A percentile compares a stretch with the other conserved stretches of the same genome.
These are phyloP conservation scores for Geosmithia flava DNA, from an alignment of 2,329 filamentous ascomycete genomes.

Conservation along the genomic window DNA sequence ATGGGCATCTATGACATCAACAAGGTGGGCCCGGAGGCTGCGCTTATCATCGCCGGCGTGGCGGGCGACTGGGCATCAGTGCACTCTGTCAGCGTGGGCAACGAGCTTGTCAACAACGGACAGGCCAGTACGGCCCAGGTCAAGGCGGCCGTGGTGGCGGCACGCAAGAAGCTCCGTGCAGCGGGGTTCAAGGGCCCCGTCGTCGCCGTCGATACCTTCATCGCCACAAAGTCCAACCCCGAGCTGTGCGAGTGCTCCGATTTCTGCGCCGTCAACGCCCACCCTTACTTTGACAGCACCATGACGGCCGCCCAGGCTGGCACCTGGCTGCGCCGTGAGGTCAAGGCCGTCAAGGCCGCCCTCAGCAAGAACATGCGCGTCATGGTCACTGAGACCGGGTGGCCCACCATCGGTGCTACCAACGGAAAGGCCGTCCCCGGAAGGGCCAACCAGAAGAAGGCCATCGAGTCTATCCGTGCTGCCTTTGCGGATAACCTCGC, in stretches of 20 bases:
- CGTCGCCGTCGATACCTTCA: slow-evolving; percentile 71
- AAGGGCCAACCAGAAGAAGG: slow-evolving; percentile 49
- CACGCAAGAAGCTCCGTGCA: slow-evolving; percentile 41
- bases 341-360: slow-evolving; percentile 26
- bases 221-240: slow-evolving; percentile 52
- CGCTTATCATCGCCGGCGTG: slow-evolving; percentile 46
- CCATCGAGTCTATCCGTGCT: slow-evolving; percentile 51
- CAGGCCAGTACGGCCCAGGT: slow-evolving; percentile 39
- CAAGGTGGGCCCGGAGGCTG: slow-evolving; percentile 42
- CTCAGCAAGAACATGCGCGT: slow-evolving; percentile 42
- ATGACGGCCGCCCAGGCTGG: slow-evolving; percentile 50
- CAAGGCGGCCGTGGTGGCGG: slow-evolving; percentile 41
- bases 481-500: slow-evolving; percentile 37
- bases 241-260: slow-evolving; percentile 62
- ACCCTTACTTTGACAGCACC: slow-evolving; percentile 69
- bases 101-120: slow-evolving; percentile 64
- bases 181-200: slow-evolving; percentile 62
- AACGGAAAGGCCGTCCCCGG: slow-evolving; percentile 62
- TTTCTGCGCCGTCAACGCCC: slow-evolving; percentile 70
- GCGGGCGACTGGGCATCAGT: slow-evolving; percentile 54
- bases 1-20: slow-evolving; percentile 59
- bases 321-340: slow-evolving; percentile 48
- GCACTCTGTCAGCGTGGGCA: slow-evolving; percentile 65
- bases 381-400: slow-evolving; percentile 74
- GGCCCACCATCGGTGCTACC: slow-evolving; percentile 56